Conservation (phyloP, 495 filamentous ascomycete species). For the Hypomontagnella monticulosa region DNA sequence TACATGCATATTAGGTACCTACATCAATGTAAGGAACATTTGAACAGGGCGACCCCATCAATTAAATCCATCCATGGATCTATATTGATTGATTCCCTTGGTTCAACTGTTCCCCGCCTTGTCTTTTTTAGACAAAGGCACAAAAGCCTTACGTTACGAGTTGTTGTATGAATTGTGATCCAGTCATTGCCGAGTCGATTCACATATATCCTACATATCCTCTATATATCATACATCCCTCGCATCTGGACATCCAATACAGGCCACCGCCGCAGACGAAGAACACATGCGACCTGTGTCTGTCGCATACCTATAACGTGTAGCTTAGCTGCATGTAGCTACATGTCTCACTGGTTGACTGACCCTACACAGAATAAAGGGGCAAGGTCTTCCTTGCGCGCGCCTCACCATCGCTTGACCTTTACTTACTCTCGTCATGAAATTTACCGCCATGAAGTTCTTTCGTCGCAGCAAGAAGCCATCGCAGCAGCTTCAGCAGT, state of each 20-base stretch:
- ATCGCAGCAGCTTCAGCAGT: conserved; percentile 35
- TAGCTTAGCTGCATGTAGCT: no score
- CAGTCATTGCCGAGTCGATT: no score
- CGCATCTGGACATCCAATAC: neutral
- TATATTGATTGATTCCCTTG: no score
- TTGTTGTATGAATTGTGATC: no score
- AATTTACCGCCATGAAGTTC: conserved; percentile 51
- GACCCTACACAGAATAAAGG: neutral
- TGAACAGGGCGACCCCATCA: no score
- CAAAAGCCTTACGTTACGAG: no score
- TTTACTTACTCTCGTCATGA: conserved; percentile 27
- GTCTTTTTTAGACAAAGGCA: no score
- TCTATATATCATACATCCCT: neutral
- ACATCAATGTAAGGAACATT: no score
- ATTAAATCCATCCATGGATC: no score
- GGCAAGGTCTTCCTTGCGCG: conserved; percentile 7
- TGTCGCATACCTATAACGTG: neutral
- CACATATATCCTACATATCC: no score
- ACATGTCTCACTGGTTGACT: neutral
- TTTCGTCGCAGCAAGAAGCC: conserved; percentile 52
- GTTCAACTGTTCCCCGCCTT: no score
- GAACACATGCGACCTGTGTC: conserved; percentile 2
- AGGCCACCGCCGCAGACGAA: neutral
- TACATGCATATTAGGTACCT: no score
- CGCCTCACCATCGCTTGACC: neutral